Conservation (phyloP, 768 basidiomycete genomes). For the Mycena latifolia region DNA sequence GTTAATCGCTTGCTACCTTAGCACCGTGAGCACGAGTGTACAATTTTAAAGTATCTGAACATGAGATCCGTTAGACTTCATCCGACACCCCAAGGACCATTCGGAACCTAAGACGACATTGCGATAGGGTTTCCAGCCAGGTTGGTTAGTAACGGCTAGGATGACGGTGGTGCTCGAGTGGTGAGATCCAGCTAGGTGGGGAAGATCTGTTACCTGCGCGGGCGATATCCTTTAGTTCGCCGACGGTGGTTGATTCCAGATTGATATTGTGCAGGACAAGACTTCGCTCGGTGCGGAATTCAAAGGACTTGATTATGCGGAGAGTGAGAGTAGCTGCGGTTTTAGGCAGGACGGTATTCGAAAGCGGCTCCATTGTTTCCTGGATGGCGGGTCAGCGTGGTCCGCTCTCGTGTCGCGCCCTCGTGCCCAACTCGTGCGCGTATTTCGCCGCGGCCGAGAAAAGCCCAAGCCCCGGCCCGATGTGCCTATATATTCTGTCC, state of each 20-base stretch:
- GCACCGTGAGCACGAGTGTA: conserved; percentile 96
- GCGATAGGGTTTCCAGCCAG: conserved; percentile 92
- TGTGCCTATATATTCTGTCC: neutral
- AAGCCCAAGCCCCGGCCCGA: neutral
- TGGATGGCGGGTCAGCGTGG: neutral
- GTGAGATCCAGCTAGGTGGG: conserved; percentile 20
- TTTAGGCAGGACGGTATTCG: conserved; percentile 75
- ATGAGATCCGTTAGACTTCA: conserved; percentile 12
- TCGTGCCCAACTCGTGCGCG: no score
- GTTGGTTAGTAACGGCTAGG: conserved; percentile 76
- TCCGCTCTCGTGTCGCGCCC: no score
- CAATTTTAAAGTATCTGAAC: conserved; percentile 90
- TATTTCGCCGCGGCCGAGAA: no score
- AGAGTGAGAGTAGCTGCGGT: conserved; percentile 90
- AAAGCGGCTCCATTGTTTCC: conserved; percentile 32
- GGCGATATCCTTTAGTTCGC: conserved; percentile 79
- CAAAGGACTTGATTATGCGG: conserved; percentile 95
- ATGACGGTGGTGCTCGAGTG: conserved; percentile 26
- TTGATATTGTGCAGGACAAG: conserved; percentile 88
- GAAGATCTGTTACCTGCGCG: conserved; percentile 64
- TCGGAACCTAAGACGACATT: conserved; percentile 73
- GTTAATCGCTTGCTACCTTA: conserved; percentile 67
- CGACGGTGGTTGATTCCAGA: conserved; percentile 83
- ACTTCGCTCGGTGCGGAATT: conserved; percentile 89
- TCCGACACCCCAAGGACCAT: neutral